Evolutionary conservation across 148 eudicot species (phyloP).

Genomic region (Camellia sinensis): DNA sequence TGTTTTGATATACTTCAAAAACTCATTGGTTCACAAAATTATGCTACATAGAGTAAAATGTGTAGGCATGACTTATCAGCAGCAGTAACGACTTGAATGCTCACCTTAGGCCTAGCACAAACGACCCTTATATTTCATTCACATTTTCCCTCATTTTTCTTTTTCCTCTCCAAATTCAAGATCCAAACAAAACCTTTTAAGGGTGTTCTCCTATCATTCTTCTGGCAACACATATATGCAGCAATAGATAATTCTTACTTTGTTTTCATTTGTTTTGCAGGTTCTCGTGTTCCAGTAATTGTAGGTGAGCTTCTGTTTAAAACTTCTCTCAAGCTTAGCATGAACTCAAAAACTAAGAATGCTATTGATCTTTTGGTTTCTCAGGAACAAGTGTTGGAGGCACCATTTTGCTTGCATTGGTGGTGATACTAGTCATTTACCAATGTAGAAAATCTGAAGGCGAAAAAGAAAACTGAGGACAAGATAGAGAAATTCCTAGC

Average conservation of each 20-base stretch:
- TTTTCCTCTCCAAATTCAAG: too few species aligned
- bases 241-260: not conserved
- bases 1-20: too few species aligned
- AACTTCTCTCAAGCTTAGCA: slow-evolving; percentile 5
- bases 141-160: too few species aligned
- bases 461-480: too few species aligned
- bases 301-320: not conserved
- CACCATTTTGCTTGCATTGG: not conserved
- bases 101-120: too few species aligned
- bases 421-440: not conserved
- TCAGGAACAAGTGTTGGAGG: not conserved
- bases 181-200: too few species aligned
- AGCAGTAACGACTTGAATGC: too few species aligned
- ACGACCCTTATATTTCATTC: too few species aligned
- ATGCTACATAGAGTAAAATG: too few species aligned
- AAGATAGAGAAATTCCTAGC: slow-evolving; percentile 1
- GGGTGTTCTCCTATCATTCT: not conserved
- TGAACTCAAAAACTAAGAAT: not conserved
- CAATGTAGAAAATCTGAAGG: not conserved
- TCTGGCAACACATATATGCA: not conserved
- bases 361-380: not conserved
- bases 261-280: not conserved
- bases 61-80: too few species aligned
- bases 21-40: too few species aligned
- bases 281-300: not conserved